Conservation (phyloP, 176 grass and related monocot genomes). For the Zoysia japonica region DNA sequence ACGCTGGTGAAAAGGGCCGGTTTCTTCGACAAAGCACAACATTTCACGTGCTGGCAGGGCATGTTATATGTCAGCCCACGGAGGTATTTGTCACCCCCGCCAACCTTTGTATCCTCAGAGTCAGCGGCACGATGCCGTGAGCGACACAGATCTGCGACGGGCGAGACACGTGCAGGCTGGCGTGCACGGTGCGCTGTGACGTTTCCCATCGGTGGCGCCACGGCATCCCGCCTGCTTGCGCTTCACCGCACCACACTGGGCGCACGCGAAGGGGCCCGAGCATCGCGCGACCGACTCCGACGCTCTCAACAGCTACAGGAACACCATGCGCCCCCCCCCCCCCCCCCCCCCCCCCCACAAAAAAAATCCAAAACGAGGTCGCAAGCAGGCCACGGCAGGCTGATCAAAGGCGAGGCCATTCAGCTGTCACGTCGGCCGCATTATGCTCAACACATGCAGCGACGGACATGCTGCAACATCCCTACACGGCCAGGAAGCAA, state of each 20-base stretch:
- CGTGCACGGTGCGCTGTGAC: background rate
- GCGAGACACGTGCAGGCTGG: background rate
- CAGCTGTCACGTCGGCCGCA: slow-evolving; percentile 23
- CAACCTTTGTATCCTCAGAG: background rate
- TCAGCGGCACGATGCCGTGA: background rate
- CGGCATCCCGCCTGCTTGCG: background rate
- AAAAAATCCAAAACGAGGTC: background rate
- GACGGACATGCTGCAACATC: background rate
- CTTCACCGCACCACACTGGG: background rate
- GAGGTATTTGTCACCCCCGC: background rate
- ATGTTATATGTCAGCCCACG: too few relatives aligned
- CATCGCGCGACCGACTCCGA: slow-evolving; percentile 41
- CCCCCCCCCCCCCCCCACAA: background rate
- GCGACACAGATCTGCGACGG: background rate
- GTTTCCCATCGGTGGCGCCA: background rate
- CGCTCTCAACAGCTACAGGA: background rate
- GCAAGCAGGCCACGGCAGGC: background rate
- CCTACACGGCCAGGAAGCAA: background rate
- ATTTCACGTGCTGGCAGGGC: too few relatives aligned
- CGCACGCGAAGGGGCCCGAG: slow-evolving; percentile 15
- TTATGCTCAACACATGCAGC: background rate
- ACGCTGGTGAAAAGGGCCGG: too few relatives aligned
- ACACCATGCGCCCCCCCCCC: background rate
- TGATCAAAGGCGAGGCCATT: slow-evolving; percentile 10
- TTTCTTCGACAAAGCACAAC: too few relatives aligned